A percentile compares a stretch with the other conserved stretches of the same genome.
phyloP scores from a whole-genome alignment of 148 eudicot genomes.

The Polygonum maritimum region DNA sequence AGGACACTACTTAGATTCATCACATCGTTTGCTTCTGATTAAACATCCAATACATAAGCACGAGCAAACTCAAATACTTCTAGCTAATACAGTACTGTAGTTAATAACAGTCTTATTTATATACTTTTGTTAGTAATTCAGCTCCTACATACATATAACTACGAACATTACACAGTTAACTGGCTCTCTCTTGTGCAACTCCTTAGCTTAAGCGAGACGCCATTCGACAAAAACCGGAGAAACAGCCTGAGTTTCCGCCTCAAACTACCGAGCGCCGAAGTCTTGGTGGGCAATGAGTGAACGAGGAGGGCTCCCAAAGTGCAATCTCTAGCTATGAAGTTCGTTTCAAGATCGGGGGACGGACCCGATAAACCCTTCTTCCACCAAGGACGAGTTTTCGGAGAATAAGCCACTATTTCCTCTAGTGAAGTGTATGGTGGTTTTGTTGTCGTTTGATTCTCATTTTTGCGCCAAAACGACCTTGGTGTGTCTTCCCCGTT shows the following conservation, averaged over 20 bases:
- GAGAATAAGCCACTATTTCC: constrained; percentile 1
- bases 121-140: no score
- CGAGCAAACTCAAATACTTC: no score
- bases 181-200: not conserved
- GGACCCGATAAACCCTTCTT: not conserved
- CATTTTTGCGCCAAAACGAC: no score
- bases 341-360: not conserved
- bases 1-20: no score
- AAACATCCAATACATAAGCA: no score
- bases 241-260: not conserved
- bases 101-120: no score
- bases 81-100: no score
- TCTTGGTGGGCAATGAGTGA: not conserved
- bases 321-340: not conserved
- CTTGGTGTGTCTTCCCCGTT: no score
- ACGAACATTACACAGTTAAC: not conserved
- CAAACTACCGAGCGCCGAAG: not conserved
- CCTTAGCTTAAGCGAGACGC: not conserved
- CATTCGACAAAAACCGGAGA: not conserved
- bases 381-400: constrained; percentile 4
- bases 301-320: not conserved
- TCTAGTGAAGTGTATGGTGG: not conserved
- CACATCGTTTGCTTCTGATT: no score
- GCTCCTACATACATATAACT: no score
- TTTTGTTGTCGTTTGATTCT: not conserved